Evolutionary conservation across 179 eudicot genomes (phyloP).

Genomic region (Beta macrorhiza): DNA sequence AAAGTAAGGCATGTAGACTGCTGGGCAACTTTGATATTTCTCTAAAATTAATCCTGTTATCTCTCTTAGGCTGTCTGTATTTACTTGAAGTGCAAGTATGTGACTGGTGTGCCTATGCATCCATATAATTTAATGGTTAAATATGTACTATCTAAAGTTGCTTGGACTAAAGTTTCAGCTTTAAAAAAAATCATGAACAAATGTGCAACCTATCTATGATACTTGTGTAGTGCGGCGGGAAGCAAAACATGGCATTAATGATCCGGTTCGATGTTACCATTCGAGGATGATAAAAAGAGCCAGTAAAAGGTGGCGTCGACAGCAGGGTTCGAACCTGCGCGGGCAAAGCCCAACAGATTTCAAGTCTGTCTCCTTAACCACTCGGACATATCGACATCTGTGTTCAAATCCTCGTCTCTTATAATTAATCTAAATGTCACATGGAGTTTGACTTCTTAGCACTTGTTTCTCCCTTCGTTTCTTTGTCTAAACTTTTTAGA

Average conservation of each 20-base stretch:
- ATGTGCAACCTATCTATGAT: too few species aligned
- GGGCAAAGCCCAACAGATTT: slow-evolving; percentile 74
- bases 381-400: slow-evolving; percentile 38
- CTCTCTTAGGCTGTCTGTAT: too few species aligned
- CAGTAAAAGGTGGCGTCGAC: slow-evolving; percentile 43
- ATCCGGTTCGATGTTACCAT: not conserved
- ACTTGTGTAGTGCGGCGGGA: too few species aligned
- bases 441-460: not conserved
- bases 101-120: too few species aligned
- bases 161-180: too few species aligned
- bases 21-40: too few species aligned
- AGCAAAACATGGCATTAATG: not conserved
- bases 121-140: too few species aligned
- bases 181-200: too few species aligned
- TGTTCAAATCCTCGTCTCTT: not conserved
- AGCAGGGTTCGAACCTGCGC: slow-evolving; percentile 96
- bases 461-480: not conserved
- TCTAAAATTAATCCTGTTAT: too few species aligned
- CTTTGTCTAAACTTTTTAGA: not conserved
- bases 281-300: not conserved
- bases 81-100: too few species aligned
- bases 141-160: too few species aligned
- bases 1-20: too few species aligned
- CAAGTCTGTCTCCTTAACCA: slow-evolving; percentile 42
- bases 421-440: not conserved